A percentile compares a stretch with the other conserved stretches of the same genome.
These are phyloP conservation scores for Magnusiomyces tetraspermus DNA, from an alignment of 1,139 yeast genomes.

Conservation along the genomic window DNA sequence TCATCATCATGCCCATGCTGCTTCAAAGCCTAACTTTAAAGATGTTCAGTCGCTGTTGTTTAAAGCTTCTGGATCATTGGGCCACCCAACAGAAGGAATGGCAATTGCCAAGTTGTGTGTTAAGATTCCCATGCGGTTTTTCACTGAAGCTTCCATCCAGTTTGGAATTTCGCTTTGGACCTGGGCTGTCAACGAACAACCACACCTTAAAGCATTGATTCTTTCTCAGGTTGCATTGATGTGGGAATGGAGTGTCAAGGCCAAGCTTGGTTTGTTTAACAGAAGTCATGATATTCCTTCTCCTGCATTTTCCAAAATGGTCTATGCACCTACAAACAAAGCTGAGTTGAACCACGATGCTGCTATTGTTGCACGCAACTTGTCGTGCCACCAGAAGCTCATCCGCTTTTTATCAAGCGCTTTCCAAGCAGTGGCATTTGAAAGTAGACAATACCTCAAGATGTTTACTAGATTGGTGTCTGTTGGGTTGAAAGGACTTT, in stretches of 20 bases:
- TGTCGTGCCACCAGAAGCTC: conserved; percentile 66
- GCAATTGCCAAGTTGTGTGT: conserved; percentile 34
- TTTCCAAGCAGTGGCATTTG: conserved; percentile 70
- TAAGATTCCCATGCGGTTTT: conserved; percentile 58
- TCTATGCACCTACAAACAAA: conserved; percentile 77
- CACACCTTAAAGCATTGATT: conserved; percentile 48
- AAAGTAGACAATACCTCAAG: conserved; percentile 61
- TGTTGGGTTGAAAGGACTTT: conserved; percentile 46
- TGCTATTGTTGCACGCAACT: conserved; percentile 38
- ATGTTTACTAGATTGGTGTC: conserved; percentile 56
- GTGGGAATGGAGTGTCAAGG: conserved; percentile 61
- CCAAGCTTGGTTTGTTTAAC: conserved; percentile 57
- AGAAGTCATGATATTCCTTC: conserved; percentile 46
- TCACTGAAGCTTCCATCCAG: conserved; percentile 53
- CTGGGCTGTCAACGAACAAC: conserved; percentile 63
- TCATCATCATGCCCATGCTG: conserved; percentile 5
- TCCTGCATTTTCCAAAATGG: conserved; percentile 71
- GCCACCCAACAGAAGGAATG: conserved; percentile 18
- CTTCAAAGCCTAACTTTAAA: conserved; percentile 11
- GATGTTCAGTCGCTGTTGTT: conserved; percentile 26
- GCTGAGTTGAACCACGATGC: conserved; percentile 48
- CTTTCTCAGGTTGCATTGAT: conserved; percentile 56
- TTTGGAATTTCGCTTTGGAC: conserved; percentile 74
- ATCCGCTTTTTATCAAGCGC: conserved; percentile 66
- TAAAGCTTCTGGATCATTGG: conserved; percentile 23